Base-by-base conservation (phyloP, 345 rosid species). In the Limnanthes douglasii region DNA sequence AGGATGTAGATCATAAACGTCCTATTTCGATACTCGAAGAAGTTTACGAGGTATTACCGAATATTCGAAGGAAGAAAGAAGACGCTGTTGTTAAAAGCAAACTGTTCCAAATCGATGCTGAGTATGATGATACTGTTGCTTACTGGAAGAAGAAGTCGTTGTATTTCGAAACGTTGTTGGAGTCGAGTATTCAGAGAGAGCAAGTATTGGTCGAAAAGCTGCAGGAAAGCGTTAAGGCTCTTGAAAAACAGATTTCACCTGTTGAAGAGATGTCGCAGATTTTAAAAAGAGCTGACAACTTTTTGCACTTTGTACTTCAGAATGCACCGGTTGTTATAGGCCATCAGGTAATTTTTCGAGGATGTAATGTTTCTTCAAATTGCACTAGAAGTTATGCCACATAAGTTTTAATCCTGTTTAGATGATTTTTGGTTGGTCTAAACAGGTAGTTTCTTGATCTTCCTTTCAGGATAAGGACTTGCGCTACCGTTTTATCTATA, bases 281-380 rank as follows among this genome's bases (percentile, higher is more conserved):
- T 48, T 72, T 88, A 24, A 70, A 68, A 23, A 72, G 95, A 46
- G 97, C 97, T 1, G 97, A 88, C 46, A 82, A 82, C 41, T 88
- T 83, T 66, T 54, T 88, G 54, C 95, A 88, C 56, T 88, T 88
- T 44, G 75, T 88, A 15, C 95, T 88, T 42, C 90, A 79, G 57
- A 76, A 51, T 69, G 97, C 97, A 24, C 95, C 97, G 4, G 70
- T 88, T 42, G 95, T 83, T 30, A 79, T 83, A 18, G 95, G 97
- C 0, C 95, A 88, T 67, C 97, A 82, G 81, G 96, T 81, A 61
- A 37, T 15, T 35, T 5, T 22, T n/a, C 9, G 18, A 23, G 8
- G 10, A 10, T 5, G 29, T 19, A 20, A 32, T 11, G 15, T 40
- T 34, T 42, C 1, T 43, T 38, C 45, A 40, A 45, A 30, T 30